These are phyloP conservation scores for Herpetomonas tarakana DNA, from an alignment of 208 protist genomes.

Conservation along the genomic window DNA sequence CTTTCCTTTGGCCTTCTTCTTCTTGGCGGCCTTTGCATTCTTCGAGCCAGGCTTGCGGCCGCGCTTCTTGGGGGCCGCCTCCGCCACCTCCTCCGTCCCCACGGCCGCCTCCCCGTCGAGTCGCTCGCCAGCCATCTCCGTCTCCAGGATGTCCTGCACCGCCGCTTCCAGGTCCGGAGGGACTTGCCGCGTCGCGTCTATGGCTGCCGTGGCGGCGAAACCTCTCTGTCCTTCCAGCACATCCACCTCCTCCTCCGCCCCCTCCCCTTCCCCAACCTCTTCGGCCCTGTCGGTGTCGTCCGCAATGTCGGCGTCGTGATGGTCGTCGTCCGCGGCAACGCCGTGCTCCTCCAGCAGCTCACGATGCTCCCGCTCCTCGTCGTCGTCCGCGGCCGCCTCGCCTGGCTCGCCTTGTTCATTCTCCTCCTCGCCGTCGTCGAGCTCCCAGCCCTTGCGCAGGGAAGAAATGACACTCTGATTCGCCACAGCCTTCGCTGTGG, in stretches of 20 bases:
- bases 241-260: not conserved
- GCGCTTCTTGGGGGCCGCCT: slow-evolving; percentile 2
- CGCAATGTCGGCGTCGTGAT: no score
- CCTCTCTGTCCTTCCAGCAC: not conserved
- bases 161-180: not conserved
- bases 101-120: not conserved
- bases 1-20: not conserved
- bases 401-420: not conserved
- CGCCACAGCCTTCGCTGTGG: slow-evolving; percentile 5
- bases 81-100: not conserved
- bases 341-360: not conserved
- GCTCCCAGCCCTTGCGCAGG: not conserved
- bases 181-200: not conserved
- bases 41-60: not conserved
- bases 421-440: not conserved
- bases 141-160: not conserved
- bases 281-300: not conserved
- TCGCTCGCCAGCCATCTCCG: not conserved
- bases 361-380: slow-evolving; percentile 2
- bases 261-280: not conserved
- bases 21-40: not conserved
- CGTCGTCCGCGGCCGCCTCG: not conserved
- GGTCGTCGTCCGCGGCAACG: no score
- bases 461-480: not conserved
- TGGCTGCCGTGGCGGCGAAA: not conserved